Percentiles rank a stretch among this genome's conserved stretches.
Conservation (phyloP, 2,329 filamentous ascomycete genomes). For the Fusarium globosum region DNA sequence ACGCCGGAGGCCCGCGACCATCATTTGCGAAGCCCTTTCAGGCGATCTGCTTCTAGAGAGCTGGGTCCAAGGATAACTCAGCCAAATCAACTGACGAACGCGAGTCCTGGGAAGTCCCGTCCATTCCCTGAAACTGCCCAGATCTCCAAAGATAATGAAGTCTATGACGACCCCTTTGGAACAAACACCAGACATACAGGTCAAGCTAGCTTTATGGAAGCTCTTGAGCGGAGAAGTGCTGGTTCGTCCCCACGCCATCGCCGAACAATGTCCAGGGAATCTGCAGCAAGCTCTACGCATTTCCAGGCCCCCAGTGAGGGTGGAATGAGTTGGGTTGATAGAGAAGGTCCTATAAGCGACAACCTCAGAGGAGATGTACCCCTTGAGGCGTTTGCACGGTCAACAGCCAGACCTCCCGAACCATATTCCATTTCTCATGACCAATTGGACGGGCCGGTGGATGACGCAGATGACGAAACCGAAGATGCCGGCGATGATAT, state of each 20-base stretch:
- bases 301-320: conserved; percentile 50
- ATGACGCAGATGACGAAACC: conserved; percentile 33
- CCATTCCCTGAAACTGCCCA: conserved; percentile 23
- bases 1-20: conserved; percentile 64
- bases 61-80: conserved; percentile 47
- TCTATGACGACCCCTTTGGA: conserved; percentile 48
- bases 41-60: conserved; percentile 53
- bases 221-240: conserved; percentile 45
- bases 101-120: conserved; percentile 46
- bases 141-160: conserved; percentile 18
- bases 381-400: conserved; percentile 44
- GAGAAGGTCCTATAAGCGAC: conserved; percentile 53
- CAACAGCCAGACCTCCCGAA: not conserved
- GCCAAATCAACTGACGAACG: conserved; percentile 41
- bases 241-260: conserved; percentile 21
- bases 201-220: conserved; percentile 49
- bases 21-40: conserved; percentile 67
- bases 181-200: conserved; percentile 41
- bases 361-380: conserved; percentile 51
- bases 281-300: conserved; percentile 49
- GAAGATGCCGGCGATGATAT: conserved; percentile 55
- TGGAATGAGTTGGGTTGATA: conserved; percentile 58
- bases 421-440: conserved; percentile 1
- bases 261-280: conserved; percentile 39
- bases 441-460: conserved; percentile 26